A percentile compares a stretch with the other conserved stretches of the same genome.
Evolutionary conservation across 129 eudicot species (phyloP).

Genomic region (Pulicaria dysenterica): DNA sequence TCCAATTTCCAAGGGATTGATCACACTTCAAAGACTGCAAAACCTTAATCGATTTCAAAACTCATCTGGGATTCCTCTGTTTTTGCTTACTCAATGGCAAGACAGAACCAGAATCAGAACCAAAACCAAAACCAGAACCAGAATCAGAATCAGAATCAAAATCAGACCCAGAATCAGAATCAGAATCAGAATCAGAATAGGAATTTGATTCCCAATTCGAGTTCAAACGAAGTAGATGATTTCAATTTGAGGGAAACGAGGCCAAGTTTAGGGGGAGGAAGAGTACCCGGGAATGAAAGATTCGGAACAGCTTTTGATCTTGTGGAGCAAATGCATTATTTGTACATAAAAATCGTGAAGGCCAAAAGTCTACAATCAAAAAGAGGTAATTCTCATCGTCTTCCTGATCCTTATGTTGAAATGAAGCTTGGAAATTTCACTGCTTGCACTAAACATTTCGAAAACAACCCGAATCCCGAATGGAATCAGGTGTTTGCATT

Average conservation of each 20-base stretch:
- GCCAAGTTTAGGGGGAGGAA: conserved; percentile 42
- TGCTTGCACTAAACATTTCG: conserved; percentile 30
- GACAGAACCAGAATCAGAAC: conserved; percentile 24
- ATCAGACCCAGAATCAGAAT: conserved; percentile 1
- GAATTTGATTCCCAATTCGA: conserved; percentile 8
- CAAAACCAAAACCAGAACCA: conserved; percentile 15
- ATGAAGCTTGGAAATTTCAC: conserved; percentile 36
- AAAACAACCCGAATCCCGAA: conserved; percentile 29
- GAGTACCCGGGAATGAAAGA: conserved; percentile 43
- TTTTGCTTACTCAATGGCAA: conserved; percentile 24
- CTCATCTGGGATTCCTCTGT: background rate
- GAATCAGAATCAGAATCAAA: conserved; percentile 14
- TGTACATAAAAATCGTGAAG: conserved; percentile 32
- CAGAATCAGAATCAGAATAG: conserved; percentile 6
- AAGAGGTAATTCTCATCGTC: conserved; percentile 7
- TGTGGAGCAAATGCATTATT: conserved; percentile 44
- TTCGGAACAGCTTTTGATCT: conserved; percentile 43
- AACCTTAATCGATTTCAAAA: background rate
- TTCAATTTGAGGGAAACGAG: conserved; percentile 37
- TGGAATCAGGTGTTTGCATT: conserved; percentile 41
- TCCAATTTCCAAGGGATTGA: conserved; percentile 13
- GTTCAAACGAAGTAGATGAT: conserved; percentile 6
- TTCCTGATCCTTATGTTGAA: conserved; percentile 32
- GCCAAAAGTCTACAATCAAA: conserved; percentile 31
- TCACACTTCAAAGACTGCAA: background rate